Evolutionary conservation across 495 filamentous ascomycete species (phyloP).

Genomic region (Xylaria intraflava): DNA sequence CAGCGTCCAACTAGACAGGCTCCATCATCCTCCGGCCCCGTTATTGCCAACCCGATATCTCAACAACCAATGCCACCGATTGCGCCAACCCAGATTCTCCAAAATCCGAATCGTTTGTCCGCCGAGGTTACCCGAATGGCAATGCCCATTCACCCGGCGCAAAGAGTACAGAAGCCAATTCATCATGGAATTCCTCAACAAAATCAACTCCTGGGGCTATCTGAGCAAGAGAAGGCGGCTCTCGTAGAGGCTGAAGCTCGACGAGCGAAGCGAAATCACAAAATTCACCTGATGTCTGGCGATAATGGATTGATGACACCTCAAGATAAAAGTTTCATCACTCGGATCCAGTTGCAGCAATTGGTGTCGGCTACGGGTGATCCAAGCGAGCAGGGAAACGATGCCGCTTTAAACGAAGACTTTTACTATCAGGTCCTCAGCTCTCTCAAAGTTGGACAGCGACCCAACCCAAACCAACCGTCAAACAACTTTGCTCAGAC

Average conservation of each 20-base stretch:
- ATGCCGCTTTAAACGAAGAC: slow-evolving; percentile 77
- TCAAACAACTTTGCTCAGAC: slow-evolving; percentile 95
- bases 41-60: slow-evolving; percentile 18
- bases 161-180: slow-evolving; percentile 34
- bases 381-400: slow-evolving; percentile 68
- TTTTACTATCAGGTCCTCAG: slow-evolving; percentile 98
- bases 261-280: slow-evolving; percentile 94
- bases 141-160: slow-evolving; percentile 25
- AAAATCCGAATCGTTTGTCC: slow-evolving; percentile 41
- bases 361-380: slow-evolving; percentile 87
- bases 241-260: slow-evolving; percentile 88
- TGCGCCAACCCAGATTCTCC: slow-evolving; percentile 51
- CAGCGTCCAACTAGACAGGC: slow-evolving; percentile 39
- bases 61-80: slow-evolving; percentile 40
- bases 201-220: slow-evolving; percentile 62
- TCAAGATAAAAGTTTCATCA: slow-evolving; percentile 99
- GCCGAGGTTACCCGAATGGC: slow-evolving; percentile 31
- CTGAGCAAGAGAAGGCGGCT: slow-evolving; percentile 69
- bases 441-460: slow-evolving; percentile 81
- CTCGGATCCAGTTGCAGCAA: slow-evolving; percentile 93
- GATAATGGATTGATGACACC: slow-evolving; percentile 98
- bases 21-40: slow-evolving; percentile 14
- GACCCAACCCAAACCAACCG: slow-evolving; percentile 84
- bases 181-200: slow-evolving; percentile 25
- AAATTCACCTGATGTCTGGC: slow-evolving; percentile 87